Conservation (phyloP, 2,329 filamentous ascomycete species). For the Clonostachys rhizophaga region DNA sequence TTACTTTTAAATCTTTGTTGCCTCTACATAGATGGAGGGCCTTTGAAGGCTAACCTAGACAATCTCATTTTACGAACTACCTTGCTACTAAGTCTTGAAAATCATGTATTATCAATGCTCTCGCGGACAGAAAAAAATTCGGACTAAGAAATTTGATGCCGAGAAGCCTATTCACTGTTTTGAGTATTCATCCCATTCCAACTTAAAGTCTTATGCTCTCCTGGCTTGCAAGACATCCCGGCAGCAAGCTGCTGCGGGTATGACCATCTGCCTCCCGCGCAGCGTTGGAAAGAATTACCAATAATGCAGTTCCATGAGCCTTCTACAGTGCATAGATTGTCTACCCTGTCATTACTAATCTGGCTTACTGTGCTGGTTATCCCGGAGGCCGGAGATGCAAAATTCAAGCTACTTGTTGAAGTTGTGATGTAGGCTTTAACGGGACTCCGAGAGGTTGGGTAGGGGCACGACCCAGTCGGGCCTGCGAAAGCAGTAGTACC, state of each 20-base stretch:
- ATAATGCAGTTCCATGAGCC: conserved; percentile 50
- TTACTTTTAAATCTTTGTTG: no score
- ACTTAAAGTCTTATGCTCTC: not conserved
- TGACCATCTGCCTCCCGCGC: conserved; percentile 47
- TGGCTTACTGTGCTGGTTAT: conserved; percentile 9
- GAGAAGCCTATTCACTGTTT: no score
- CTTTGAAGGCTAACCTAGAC: no score
- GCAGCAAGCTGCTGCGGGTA: conserved; percentile 29
- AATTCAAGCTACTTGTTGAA: conserved; percentile 9
- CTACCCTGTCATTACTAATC: conserved; percentile 24
- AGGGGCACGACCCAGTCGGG: conserved; percentile 14
- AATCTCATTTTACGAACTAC: no score
- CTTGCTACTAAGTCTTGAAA: no score
- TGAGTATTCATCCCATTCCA: no score
- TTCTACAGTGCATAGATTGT: conserved; percentile 38
- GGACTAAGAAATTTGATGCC: no score
- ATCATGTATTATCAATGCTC: no score
- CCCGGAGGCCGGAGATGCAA: conserved; percentile 1
- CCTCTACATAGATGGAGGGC: no score
- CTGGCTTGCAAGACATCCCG: conserved; percentile 35
- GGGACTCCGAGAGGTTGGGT: conserved; percentile 8
- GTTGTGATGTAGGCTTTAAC: conserved; percentile 7
- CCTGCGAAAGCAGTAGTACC: conserved; percentile 23
- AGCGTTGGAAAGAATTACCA: conserved; percentile 48
- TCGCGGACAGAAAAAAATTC: no score